Conservation (phyloP, 345 rosid species). For the Trapa bicornis region DNA sequence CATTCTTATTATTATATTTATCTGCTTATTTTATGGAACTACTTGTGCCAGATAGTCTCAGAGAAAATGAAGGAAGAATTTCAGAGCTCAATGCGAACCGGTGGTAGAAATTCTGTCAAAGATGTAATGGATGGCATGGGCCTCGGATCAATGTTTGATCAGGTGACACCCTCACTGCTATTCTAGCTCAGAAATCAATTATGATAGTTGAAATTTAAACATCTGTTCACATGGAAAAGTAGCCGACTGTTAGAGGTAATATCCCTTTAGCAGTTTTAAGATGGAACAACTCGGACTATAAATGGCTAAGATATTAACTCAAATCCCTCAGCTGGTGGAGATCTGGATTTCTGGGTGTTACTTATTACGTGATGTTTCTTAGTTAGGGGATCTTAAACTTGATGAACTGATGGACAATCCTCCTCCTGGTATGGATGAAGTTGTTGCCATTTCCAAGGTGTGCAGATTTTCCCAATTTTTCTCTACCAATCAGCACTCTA, state of each 20-base stretch:
- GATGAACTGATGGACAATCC: slow-evolving; percentile 62
- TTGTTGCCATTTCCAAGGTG: slow-evolving; percentile 68
- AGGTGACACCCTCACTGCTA: slow-evolving; percentile 28
- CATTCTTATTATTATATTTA: background rate
- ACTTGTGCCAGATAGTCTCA: slow-evolving; percentile 37
- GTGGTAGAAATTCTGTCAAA: slow-evolving; percentile 33
- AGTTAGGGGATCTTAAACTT: slow-evolving; percentile 65
- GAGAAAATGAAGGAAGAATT: slow-evolving; percentile 61
- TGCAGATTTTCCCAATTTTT: slow-evolving; percentile 7
- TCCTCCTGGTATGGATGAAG: slow-evolving; percentile 70
- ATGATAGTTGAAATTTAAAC: background rate
- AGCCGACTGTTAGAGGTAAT: background rate
- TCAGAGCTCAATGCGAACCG: slow-evolving; percentile 21
- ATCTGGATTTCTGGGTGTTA: background rate
- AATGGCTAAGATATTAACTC: background rate
- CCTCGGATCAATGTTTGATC: slow-evolving; percentile 62
- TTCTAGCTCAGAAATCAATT: background rate
- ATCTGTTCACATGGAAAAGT: background rate
- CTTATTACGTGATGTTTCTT: background rate
- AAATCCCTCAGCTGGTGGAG: background rate
- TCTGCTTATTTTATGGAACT: slow-evolving; percentile 1
- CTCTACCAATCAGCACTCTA: background rate
- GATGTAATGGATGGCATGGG: slow-evolving; percentile 68
- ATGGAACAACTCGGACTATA: background rate
- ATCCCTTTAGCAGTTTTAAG: background rate